These are phyloP conservation scores for Wickerhamomyces canadensis DNA, from an alignment of 805 yeast species.

Conservation along the genomic window DNA sequence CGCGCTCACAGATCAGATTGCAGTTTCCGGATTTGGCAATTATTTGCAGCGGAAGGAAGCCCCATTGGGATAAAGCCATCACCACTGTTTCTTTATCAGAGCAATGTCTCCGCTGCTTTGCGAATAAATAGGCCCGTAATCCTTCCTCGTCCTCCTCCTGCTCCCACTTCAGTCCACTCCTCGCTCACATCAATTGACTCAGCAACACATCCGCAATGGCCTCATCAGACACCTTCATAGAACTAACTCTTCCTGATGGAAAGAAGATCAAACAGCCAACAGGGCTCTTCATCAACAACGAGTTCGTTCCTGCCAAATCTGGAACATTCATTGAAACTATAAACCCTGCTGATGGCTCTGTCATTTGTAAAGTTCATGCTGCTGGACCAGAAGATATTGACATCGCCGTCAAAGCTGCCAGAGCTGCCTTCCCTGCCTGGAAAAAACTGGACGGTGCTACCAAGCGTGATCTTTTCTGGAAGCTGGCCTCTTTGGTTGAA, in stretches of 20 bases:
- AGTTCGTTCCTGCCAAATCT: slow-evolving; percentile 51
- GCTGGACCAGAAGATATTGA: slow-evolving; percentile 50
- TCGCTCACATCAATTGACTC: background rate
- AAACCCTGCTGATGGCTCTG: slow-evolving; percentile 51
- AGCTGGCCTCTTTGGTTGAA: slow-evolving; percentile 45
- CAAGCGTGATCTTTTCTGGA: slow-evolving; percentile 41
- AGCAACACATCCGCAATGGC: background rate
- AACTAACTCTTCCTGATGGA: slow-evolving; percentile 66
- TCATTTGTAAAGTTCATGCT: slow-evolving; percentile 43
- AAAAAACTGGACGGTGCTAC: slow-evolving; percentile 38
- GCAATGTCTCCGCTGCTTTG: too few species aligned
- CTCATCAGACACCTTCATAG: slow-evolving; percentile 11
- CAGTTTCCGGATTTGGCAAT: background rate
- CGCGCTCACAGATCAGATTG: too few species aligned
- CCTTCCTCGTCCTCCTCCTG: too few species aligned
- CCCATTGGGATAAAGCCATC: too few species aligned
- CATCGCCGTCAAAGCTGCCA: slow-evolving; percentile 47
- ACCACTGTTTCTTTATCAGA: too few species aligned
- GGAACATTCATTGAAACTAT: slow-evolving; percentile 32
- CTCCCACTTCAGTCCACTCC: background rate
- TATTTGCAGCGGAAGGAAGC: background rate
- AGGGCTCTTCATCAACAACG: slow-evolving; percentile 72
- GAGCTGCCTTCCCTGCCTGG: slow-evolving; percentile 48
- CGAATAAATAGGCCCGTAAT: too few species aligned
- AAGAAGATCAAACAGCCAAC: slow-evolving; percentile 54